Base-by-base conservation (phyloP, 1,284 basidiomycete genomes). In the Macrocystidia cucumis region DNA sequence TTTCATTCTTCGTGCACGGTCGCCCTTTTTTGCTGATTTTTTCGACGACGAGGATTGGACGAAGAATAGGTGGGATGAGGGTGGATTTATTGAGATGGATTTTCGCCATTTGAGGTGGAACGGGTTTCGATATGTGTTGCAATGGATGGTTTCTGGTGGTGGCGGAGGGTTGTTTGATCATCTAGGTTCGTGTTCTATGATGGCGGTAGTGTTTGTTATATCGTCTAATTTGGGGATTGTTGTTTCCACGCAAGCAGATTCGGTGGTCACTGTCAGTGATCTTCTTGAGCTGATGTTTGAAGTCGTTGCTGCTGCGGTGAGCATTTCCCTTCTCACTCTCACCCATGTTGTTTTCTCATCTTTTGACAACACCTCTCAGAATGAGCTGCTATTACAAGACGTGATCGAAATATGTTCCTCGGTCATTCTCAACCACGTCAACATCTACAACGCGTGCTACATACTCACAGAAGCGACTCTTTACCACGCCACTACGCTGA, bases 21-120 rank as follows among this genome's bases (percentile, higher is more conserved):
- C 86, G 28, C 73, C 78, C 1, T 88, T 97, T 54, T 97, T 98
- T 52, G 65, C 78, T 4, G 74, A 76, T n/a, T 83, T 98, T 56
- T 91, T 95, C 54, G 78, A 79, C 32, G 80, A 91, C 47, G 65
- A 69, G 16, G 88, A 80, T 26, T 98, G 95, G 91, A 88, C 87
- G 3, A 50, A 45, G 13, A 63, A 67, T 14, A 69, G 87, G 7
- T 72, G 76, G 67, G 67, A 65, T n/a, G 45, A 50, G 6, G 63
- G 74, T 8, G 72, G 70, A 6, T 67, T 72, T 2, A 53, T 96
- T 9, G 57, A 59, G 1, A 58, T 98, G 29, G 63, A 90, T 45
- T 67, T 97, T 66, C 57, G 56, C 32, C 91, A 97, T 59, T 50
- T 91, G 42, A 62, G 65, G 13, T 91, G 84, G 82, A 68, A 73